Evolutionary conservation across 1,139 yeast genomes (phyloP).

Genomic region (Sugiyamaella neomexicana): DNA sequence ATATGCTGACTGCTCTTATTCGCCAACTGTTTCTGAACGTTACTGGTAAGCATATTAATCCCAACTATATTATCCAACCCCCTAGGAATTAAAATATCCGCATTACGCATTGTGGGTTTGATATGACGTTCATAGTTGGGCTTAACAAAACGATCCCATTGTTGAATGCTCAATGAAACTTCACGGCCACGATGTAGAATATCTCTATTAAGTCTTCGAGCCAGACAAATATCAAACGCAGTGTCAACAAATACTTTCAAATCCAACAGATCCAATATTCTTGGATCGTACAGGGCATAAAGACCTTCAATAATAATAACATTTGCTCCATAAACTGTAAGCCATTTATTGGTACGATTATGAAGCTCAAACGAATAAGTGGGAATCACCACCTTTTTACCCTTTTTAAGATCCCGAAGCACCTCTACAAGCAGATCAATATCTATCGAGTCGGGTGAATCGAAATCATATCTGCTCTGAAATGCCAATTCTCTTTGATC

Average conservation of each 20-base stretch:
- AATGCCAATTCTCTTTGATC: conserved; percentile 69
- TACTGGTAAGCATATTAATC: conserved; percentile 72
- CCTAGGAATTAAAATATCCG: conserved; percentile 85
- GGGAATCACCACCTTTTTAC: conserved; percentile 69
- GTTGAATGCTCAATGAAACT: conserved; percentile 73
- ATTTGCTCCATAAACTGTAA: conserved; percentile 91
- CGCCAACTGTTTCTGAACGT: conserved; percentile 70
- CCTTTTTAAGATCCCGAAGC: conserved; percentile 62
- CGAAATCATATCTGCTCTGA: conserved; percentile 73
- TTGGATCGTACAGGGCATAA: conserved; percentile 72
- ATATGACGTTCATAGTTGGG: conserved; percentile 83
- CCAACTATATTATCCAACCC: conserved; percentile 84
- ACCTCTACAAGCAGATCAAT: conserved; percentile 67
- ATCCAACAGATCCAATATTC: conserved; percentile 75
- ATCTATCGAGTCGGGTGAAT: conserved; percentile 80
- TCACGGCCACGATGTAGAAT: conserved; percentile 85
- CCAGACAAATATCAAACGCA: conserved; percentile 86
- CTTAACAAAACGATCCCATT: conserved; percentile 89
- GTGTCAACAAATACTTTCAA: conserved; percentile 90
- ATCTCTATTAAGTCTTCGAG: conserved; percentile 84
- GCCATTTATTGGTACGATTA: conserved; percentile 63
- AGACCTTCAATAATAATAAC: conserved; percentile 91
- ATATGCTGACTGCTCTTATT: conserved; percentile 68
- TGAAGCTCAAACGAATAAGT: conserved; percentile 81
- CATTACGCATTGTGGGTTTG: conserved; percentile 73